Evolutionary conservation across 345 rosid genomes (phyloP), one percentile per base, ranked within the genome.

Genomic region (Citrus mangshanensis): DNA sequence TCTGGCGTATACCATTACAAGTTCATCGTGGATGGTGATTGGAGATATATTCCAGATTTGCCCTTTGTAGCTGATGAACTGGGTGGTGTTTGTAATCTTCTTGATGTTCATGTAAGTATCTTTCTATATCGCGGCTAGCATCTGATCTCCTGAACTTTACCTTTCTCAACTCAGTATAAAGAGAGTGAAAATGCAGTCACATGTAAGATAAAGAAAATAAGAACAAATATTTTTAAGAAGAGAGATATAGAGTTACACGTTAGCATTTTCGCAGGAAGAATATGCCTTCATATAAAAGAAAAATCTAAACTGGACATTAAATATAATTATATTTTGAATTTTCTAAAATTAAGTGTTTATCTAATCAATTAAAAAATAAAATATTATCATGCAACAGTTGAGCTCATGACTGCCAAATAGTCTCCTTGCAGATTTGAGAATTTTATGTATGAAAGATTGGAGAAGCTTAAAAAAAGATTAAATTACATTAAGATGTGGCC

Each of bases 1-100:
- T 89, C 91, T 28, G 98, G 97, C 24, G 61, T 92, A 78, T 96
- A 89, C 86, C 99, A 93, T 74, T 96, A 92, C 88, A 96, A 83
- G 88, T 87, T 94, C 81, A 86, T 94, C 30, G 97, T 94, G 13
- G 99, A 96, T 79, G 98, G 97, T 19, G 89, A 96, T 77, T 80
- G 84, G 90, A 94, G 92, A 91, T 78, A 92, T 88, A 79, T 80
- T 35, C 95, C 99, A 10, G 99, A 94, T 79, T 86, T 93, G 65
- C 98, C 98, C 60, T 89, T 72, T 82, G 87, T 87, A 59, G 83
- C 92, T 24, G 93, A 94, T 85, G 97, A 89, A 79, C 65, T 78
- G 81, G 95, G 94, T 78, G 72, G 79, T 51, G 85, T 83, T 74
- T 94, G 93, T 82, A 96, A 96, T 89, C 82, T 96, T 80, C 94